Base-by-base conservation (phyloP, 2,329 filamentous ascomycete species). In the Penicillium sp. region DNA sequence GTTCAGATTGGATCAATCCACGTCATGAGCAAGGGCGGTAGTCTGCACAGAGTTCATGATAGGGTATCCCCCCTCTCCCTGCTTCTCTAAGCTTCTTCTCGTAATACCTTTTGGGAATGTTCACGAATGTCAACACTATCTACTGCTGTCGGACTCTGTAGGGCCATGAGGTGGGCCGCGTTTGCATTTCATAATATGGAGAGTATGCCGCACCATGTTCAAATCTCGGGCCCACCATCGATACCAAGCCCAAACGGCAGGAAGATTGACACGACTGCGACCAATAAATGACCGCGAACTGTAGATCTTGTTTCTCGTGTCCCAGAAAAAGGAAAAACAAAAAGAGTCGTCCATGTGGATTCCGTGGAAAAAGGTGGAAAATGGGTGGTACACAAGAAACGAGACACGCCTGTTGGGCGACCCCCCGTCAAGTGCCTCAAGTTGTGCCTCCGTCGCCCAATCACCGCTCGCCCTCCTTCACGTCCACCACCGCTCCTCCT, bases 401-500 rank as follows among this genome's bases (percentile, higher is more conserved):
- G 42, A 45, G 19, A 30, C 28, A 30, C 28, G 22, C 42, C 42
- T 26, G 42, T 28, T 46, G 43, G 63, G 54, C 55, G 58, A 65
- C 57, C 57, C 59, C 16, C 38, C 35, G 43, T 46, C 49, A 52
- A 52, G 51, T 53, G 51, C 51, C 51, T 55, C 54, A 57, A 60
- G 53, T 59, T 57, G 55, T 10, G 19, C 52, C 42, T 46, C 56
- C 26, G 16, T 45, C 64, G 26, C 52, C 70, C 70, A 72, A 74
- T 73, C 72, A 70, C 64, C 64, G 59, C 54, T 59, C 59, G 61
- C 46, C 25, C 59, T 54, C 51, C 56, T 56, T 57, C 52, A 54
- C 38, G 52, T 54, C 57, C 57, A 57, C 63, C 30, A 55, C 49
- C 58, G 52, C 55, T 53, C 43, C 45, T 40, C 42, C 33, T 60